Percentiles rank a stretch among this genome's conserved stretches.
Conservation (phyloP, 2,329 filamentous ascomycete species). For the Hypoxylon sp. region DNA sequence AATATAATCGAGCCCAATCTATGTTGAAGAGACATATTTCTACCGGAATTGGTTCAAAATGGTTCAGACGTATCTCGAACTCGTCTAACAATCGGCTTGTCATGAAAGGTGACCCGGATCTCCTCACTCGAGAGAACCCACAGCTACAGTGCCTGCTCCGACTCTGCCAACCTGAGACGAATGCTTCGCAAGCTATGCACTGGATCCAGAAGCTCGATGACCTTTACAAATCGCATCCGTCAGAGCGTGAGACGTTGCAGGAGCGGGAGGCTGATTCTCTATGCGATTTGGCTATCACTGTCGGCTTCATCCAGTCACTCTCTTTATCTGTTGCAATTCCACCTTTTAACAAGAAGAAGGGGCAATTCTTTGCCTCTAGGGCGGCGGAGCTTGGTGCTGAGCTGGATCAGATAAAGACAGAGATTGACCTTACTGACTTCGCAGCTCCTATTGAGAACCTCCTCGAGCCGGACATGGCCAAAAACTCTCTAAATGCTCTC, state of each 20-base stretch:
- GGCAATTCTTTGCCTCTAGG: not conserved
- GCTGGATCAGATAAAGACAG: not conserved
- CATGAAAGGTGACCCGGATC: constrained; percentile 2
- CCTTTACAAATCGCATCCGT: not conserved
- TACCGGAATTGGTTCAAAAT: not conserved
- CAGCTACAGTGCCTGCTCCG: constrained; percentile 2
- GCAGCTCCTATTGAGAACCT: constrained; percentile 5
- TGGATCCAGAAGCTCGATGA: constrained; percentile 1
- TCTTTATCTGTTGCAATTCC: not conserved
- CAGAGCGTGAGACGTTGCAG: not conserved
- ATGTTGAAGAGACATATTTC: not conserved
- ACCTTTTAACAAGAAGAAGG: constrained; percentile 1
- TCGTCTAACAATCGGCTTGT: not conserved
- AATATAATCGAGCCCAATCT: not conserved
- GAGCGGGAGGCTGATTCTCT: constrained; percentile 1
- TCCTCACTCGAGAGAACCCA: constrained; percentile 2
- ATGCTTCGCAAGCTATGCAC: not conserved
- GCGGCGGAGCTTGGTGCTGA: not conserved
- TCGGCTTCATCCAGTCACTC: constrained; percentile 6
- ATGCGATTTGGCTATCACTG: constrained; percentile 9
- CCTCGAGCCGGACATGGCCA: not conserved
- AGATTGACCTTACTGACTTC: constrained; percentile 9
- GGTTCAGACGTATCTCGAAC: constrained; percentile 1
- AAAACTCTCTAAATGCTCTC: constrained; percentile 2
- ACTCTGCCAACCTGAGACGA: constrained; percentile 8